Conservation (phyloP, 805 yeast species). For the Myxozyma nipponensis region DNA sequence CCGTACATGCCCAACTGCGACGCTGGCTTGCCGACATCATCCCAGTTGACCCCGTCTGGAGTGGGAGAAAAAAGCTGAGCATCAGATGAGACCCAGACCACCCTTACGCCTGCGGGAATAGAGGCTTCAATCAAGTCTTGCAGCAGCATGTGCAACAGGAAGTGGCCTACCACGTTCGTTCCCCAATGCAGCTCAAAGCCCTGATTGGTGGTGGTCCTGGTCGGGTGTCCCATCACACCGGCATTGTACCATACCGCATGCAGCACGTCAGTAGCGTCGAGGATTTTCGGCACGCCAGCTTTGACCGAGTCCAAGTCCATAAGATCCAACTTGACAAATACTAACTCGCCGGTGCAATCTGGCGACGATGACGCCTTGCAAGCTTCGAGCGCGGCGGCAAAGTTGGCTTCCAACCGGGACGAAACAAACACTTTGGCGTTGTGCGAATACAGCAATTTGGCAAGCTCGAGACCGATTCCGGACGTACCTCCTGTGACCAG, state of each 20-base stretch:
- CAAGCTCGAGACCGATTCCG: slow-evolving; percentile 25
- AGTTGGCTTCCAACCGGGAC: slow-evolving; percentile 14
- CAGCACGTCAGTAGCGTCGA: slow-evolving; percentile 32
- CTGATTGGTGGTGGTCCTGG: slow-evolving; percentile 38
- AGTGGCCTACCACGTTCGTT: slow-evolving; percentile 47
- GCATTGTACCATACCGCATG: slow-evolving; percentile 46
- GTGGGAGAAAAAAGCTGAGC: slow-evolving; percentile 38
- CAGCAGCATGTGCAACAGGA: slow-evolving; percentile 42
- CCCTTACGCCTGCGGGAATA: slow-evolving; percentile 36
- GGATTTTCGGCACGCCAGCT: slow-evolving; percentile 38
- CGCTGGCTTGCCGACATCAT: slow-evolving; percentile 34
- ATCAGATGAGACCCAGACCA: slow-evolving; percentile 47
- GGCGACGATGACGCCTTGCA: slow-evolving; percentile 16
- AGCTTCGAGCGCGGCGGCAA: slow-evolving; percentile 9
- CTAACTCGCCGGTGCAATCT: slow-evolving; percentile 12
- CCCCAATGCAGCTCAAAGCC: slow-evolving; percentile 49
- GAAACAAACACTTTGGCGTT: slow-evolving; percentile 25
- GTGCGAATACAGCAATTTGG: slow-evolving; percentile 21
- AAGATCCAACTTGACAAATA: slow-evolving; percentile 19
- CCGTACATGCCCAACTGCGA: slow-evolving; percentile 36
- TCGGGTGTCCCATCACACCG: slow-evolving; percentile 44
- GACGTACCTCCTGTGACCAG: slow-evolving; percentile 27
- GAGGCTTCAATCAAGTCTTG: slow-evolving; percentile 28
- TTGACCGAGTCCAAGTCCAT: slow-evolving; percentile 44
- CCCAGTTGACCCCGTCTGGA: slow-evolving; percentile 38